Evolutionary conservation across 2,329 filamentous ascomycete genomes (phyloP).

Genomic region (Clarireedia homoeocarpa): DNA sequence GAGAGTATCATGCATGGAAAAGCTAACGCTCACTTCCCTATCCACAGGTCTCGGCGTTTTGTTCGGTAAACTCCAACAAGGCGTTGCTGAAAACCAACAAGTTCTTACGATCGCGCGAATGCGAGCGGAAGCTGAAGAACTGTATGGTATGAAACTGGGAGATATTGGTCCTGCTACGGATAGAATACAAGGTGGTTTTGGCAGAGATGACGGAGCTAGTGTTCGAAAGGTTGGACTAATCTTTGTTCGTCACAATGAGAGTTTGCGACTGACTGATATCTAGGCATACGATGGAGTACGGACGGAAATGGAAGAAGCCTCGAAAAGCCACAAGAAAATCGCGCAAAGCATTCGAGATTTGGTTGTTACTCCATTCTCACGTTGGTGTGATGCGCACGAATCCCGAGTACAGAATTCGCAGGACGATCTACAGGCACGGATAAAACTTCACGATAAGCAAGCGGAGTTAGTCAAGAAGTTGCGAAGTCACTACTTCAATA

Average conservation of each 20-base stretch:
- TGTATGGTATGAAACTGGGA: conserved; percentile 71
- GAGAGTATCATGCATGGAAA: background rate
- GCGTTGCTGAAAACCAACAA: conserved; percentile 90
- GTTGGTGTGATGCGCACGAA: conserved; percentile 95
- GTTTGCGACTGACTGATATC: conserved; percentile 17
- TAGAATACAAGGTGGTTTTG: conserved; percentile 75
- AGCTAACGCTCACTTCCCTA: background rate
- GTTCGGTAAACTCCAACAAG: conserved; percentile 94
- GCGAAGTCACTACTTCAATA: conserved; percentile 96
- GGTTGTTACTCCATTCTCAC: conserved; percentile 86
- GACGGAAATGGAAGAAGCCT: conserved; percentile 83
- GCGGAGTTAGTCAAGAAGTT: conserved; percentile 86
- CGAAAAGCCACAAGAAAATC: conserved; percentile 89
- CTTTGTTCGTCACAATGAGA: background rate
- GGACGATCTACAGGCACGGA: conserved; percentile 82
- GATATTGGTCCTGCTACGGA: conserved; percentile 80
- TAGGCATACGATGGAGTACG: conserved; percentile 93
- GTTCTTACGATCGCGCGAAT: conserved; percentile 83
- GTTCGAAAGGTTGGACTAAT: conserved; percentile 76
- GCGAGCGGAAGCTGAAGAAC: conserved; percentile 91
- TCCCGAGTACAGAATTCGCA: conserved; percentile 86
- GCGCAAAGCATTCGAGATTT: conserved; percentile 93
- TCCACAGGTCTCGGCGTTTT: conserved; percentile 72
- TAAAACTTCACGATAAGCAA: conserved; percentile 91
- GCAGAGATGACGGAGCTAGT: conserved; percentile 88